phyloP scores from a whole-genome alignment of 2,329 filamentous ascomycete species.

The Colletotrichum siamense region DNA sequence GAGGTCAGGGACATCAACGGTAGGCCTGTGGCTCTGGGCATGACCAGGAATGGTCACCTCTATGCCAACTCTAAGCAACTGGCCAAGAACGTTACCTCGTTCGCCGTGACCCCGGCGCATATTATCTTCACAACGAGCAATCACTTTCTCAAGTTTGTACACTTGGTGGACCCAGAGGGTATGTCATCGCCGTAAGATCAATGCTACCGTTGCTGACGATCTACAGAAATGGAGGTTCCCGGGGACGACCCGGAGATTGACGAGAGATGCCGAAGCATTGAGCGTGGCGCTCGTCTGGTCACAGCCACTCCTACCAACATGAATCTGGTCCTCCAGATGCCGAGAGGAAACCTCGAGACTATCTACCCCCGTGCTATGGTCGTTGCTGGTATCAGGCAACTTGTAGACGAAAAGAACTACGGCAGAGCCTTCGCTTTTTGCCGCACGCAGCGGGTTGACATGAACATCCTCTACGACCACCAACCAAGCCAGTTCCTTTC shows the following conservation, averaged over 20 bases:
- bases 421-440: constrained; percentile 85
- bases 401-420: constrained; percentile 83
- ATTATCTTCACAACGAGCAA: constrained; percentile 92
- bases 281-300: constrained; percentile 85
- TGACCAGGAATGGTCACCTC: constrained; percentile 78
- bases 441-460: constrained; percentile 91
- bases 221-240: constrained; percentile 78
- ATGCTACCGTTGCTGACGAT: constrained; percentile 24
- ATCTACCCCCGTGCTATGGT: constrained; percentile 94
- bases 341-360: constrained; percentile 92
- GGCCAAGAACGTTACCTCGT: constrained; percentile 90
- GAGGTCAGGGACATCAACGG: constrained; percentile 31
- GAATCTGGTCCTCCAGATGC: constrained; percentile 90
- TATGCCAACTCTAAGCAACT: constrained; percentile 78
- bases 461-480: constrained; percentile 97
- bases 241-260: constrained; percentile 89
- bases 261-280: constrained; percentile 89
- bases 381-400: constrained; percentile 82
- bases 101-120: constrained; percentile 80
- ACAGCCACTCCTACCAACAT: constrained; percentile 90
- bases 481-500: constrained; percentile 84
- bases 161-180: constrained; percentile 74
- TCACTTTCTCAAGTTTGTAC: constrained; percentile 93
- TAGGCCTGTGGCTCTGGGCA: constrained; percentile 56
- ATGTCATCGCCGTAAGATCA: constrained; percentile 27